Evolutionary conservation across 1,284 basidiomycete species (phyloP).

Genomic region (Coniophora puteana): DNA sequence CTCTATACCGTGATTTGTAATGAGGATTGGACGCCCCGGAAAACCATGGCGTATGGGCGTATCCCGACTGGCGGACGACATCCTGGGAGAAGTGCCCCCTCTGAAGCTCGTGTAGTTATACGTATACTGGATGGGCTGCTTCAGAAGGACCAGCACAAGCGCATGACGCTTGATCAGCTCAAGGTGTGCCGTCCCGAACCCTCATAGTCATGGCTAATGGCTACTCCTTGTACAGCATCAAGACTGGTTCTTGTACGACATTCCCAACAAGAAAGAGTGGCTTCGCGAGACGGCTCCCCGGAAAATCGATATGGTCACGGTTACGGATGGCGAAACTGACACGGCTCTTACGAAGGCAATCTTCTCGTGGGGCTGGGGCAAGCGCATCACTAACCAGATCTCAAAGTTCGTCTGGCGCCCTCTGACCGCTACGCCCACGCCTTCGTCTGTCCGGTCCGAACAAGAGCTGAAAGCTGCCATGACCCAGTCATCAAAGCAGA

Average conservation of each 20-base stretch:
- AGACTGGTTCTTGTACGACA: constrained; percentile 78
- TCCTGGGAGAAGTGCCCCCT: constrained; percentile 31
- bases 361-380: constrained; percentile 52
- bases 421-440: constrained; percentile 34
- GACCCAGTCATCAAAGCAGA: too few relatives aligned
- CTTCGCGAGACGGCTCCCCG: constrained; percentile 70
- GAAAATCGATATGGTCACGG: constrained; percentile 54
- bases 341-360: constrained; percentile 67
- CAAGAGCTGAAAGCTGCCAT: too few relatives aligned
- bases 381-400: constrained; percentile 39
- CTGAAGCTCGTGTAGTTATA: constrained; percentile 61
- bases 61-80: constrained; percentile 60
- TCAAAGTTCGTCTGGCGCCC: constrained; percentile 45
- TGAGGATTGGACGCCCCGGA: constrained; percentile 71
- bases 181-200: constrained; percentile 58
- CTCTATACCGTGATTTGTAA: constrained; percentile 85
- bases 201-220: constrained; percentile 8
- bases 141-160: constrained; percentile 76
- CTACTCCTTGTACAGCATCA: constrained; percentile 38
- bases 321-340: constrained; percentile 80
- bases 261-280: constrained; percentile 76
- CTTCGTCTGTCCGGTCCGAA: constrained; percentile 18
- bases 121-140: constrained; percentile 75
- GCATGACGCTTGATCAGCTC: constrained; percentile 82
- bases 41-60: constrained; percentile 73